Evolutionary conservation across 108 stramenopile genomes (phyloP).

Genomic region (Cyclotella atomus): DNA sequence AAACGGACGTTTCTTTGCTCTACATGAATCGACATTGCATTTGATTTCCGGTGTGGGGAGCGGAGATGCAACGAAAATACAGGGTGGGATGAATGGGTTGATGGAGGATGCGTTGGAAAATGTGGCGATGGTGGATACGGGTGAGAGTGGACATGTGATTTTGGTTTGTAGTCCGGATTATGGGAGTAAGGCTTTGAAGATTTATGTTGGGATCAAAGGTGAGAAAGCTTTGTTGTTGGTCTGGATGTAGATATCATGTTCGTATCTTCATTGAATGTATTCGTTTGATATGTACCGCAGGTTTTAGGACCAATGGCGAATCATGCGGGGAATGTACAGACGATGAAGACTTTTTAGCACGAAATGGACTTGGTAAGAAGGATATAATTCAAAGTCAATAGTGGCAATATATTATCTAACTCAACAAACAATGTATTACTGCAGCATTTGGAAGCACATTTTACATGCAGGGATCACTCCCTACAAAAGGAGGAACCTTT

Average conservation of each 20-base stretch:
- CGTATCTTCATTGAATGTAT: neutral
- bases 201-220: slow-evolving; percentile 41
- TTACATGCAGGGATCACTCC: slow-evolving; percentile 13
- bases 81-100: slow-evolving; percentile 32
- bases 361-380: slow-evolving; percentile 35
- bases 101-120: slow-evolving; percentile 39
- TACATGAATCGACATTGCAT: slow-evolving; percentile 18
- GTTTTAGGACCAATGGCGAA: slow-evolving; percentile 15
- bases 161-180: slow-evolving; percentile 33
- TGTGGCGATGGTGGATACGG: slow-evolving; percentile 35
- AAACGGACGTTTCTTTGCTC: slow-evolving; percentile 24
- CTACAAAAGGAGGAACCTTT: slow-evolving; percentile 7
- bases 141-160: slow-evolving; percentile 28
- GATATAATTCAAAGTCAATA: neutral
- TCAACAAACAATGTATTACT: neutral
- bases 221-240: too few relatives aligned
- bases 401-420: neutral
- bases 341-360: slow-evolving; percentile 28
- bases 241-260: too few relatives aligned
- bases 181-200: slow-evolving; percentile 20
- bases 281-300: neutral
- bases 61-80: slow-evolving; percentile 9
- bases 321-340: slow-evolving; percentile 11
- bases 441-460: slow-evolving; percentile 26
- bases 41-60: slow-evolving; percentile 15